Evolutionary conservation across 1,284 basidiomycete genomes (phyloP).

Genomic region (Taiwanofungus camphoratus): DNA sequence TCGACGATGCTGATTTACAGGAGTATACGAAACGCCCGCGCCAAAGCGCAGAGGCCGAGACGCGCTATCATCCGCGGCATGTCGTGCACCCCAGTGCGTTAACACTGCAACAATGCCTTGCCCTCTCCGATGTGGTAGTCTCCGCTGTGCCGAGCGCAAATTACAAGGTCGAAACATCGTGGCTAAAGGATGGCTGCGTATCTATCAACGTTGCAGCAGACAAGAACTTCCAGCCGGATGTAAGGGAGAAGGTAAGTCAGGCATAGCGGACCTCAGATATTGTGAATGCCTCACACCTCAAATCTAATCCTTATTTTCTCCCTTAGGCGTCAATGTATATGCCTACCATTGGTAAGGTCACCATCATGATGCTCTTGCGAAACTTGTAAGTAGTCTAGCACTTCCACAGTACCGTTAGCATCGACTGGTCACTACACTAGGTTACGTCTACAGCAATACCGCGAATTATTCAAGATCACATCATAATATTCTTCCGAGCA

Average conservation of each 20-base stretch:
- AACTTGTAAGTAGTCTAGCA: slow-evolving; percentile 63
- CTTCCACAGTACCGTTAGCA: background rate
- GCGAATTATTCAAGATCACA: slow-evolving; percentile 28
- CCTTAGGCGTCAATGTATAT: slow-evolving; percentile 86
- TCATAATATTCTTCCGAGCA: background rate
- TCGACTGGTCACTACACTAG: slow-evolving; percentile 30
- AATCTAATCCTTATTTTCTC: too few relatives aligned
- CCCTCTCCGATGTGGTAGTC: slow-evolving; percentile 84
- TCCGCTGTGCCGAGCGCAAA: slow-evolving; percentile 82
- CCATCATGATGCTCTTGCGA: slow-evolving; percentile 92
- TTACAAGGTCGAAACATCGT: slow-evolving; percentile 88
- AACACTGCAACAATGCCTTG: slow-evolving; percentile 74
- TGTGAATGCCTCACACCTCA: background rate
- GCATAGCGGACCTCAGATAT: background rate
- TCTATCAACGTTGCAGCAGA: slow-evolving; percentile 93
- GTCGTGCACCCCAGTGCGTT: slow-evolving; percentile 65
- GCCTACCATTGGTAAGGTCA: slow-evolving; percentile 94
- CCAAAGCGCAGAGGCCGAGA: slow-evolving; percentile 30
- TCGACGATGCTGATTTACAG: slow-evolving; percentile 24
- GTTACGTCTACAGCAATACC: slow-evolving; percentile 69
- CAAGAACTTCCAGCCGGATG: slow-evolving; percentile 95
- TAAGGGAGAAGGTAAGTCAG: slow-evolving; percentile 75
- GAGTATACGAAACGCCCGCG: slow-evolving; percentile 90
- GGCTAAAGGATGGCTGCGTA: slow-evolving; percentile 89
- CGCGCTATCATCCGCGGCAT: slow-evolving; percentile 78